A percentile compares a stretch with the other conserved stretches of the same genome.
Evolutionary conservation across 2,329 filamentous ascomycete species (phyloP).

Genomic region (Coleophoma crateriformis): DNA sequence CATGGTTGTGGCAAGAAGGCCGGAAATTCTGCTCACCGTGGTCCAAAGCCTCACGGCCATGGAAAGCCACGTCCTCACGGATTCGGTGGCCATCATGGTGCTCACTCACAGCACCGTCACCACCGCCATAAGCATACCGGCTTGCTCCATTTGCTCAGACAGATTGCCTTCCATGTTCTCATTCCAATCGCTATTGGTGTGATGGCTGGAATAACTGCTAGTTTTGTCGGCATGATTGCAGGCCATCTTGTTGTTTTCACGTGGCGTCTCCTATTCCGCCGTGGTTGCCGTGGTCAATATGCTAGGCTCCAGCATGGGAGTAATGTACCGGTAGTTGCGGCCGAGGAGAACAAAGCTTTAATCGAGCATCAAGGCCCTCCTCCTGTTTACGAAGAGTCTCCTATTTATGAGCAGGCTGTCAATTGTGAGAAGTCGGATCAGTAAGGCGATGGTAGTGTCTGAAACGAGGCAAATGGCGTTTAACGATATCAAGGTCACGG

Average conservation of each 20-base stretch:
- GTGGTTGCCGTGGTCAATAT: slow-evolving; percentile 22
- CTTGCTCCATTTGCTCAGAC: slow-evolving; percentile 44
- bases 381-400: slow-evolving; percentile 23
- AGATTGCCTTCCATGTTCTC: slow-evolving; percentile 56
- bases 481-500: not conserved
- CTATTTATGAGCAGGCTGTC: slow-evolving; percentile 19
- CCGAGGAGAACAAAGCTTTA: slow-evolving; percentile 19
- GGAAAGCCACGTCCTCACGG: slow-evolving; percentile 16
- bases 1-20: slow-evolving; percentile 30
- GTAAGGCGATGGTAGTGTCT: not conserved
- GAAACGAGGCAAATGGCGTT: not conserved
- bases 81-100: slow-evolving; percentile 9
- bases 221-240: slow-evolving; percentile 61
- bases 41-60: slow-evolving; percentile 15
- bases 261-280: slow-evolving; percentile 49
- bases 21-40: slow-evolving; percentile 13
- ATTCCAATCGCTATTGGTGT: slow-evolving; percentile 66
- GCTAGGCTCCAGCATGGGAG: slow-evolving; percentile 16
- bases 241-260: slow-evolving; percentile 56
- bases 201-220: slow-evolving; percentile 61
- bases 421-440: slow-evolving; percentile 14
- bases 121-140: slow-evolving; percentile 29
- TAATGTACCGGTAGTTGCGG: slow-evolving; percentile 5
- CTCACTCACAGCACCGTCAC: slow-evolving; percentile 23
- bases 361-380: slow-evolving; percentile 20